Evolutionary conservation across 768 basidiomycete species (phyloP).

Genomic region (Suillus variegatus): DNA sequence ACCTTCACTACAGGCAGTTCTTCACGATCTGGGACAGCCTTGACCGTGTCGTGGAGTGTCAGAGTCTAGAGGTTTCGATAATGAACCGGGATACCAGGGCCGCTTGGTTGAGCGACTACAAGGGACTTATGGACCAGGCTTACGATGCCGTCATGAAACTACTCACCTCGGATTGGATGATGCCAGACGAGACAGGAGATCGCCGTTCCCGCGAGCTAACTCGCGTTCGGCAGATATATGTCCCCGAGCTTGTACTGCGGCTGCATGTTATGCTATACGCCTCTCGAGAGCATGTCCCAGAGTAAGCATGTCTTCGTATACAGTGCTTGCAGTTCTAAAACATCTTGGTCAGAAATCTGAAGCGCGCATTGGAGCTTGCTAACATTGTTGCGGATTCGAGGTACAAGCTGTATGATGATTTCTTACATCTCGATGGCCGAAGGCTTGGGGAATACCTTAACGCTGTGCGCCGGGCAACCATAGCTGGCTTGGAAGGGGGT

Average conservation of each 20-base stretch:
- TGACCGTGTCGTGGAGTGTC: constrained; percentile 60
- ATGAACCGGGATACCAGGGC: constrained; percentile 59
- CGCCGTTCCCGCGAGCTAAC: constrained; percentile 65
- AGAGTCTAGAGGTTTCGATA: constrained; percentile 55
- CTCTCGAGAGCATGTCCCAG: constrained; percentile 53
- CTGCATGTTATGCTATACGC: constrained; percentile 72
- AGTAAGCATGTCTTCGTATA: constrained; percentile 48
- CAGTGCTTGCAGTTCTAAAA: not conserved
- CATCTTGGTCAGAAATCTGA: constrained; percentile 59
- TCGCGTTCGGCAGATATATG: constrained; percentile 84
- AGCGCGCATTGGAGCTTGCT: constrained; percentile 70
- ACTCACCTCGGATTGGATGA: constrained; percentile 78
- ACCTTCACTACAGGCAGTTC: constrained; percentile 78
- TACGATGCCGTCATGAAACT: constrained; percentile 67
- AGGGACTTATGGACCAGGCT: constrained; percentile 60
- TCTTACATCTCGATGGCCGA: constrained; percentile 59
- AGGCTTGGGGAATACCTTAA: constrained; percentile 73
- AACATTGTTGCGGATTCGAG: constrained; percentile 88
- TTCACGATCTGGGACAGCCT: constrained; percentile 74
- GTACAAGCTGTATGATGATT: constrained; percentile 84
- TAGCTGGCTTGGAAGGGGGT: constrained; percentile 72
- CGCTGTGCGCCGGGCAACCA: constrained; percentile 66
- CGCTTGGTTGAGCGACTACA: constrained; percentile 67
- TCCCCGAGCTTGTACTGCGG: constrained; percentile 88
- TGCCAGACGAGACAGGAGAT: constrained; percentile 52